Evolutionary conservation across 2,329 filamentous ascomycete genomes (phyloP).

Genomic region (Trichoderma sp.): DNA sequence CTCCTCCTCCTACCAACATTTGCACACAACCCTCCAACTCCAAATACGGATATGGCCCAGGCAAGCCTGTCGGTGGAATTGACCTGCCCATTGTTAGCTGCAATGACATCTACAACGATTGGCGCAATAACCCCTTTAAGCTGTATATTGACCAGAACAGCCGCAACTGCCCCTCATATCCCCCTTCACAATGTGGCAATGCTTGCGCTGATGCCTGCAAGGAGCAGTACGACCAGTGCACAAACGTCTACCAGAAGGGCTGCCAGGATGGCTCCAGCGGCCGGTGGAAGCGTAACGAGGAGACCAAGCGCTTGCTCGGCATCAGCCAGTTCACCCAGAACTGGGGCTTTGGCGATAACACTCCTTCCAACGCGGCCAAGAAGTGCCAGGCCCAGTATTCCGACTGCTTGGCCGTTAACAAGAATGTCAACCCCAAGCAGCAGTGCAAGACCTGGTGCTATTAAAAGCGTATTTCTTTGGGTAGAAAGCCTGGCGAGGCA

Average conservation of each 20-base stretch:
- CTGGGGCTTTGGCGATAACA: slow-evolving; percentile 33
- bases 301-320: slow-evolving; percentile 23
- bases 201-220: slow-evolving; percentile 54
- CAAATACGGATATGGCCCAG: slow-evolving; percentile 64
- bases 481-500: background rate
- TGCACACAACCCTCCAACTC: slow-evolving; percentile 54
- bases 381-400: slow-evolving; percentile 50
- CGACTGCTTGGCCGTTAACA: slow-evolving; percentile 47
- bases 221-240: slow-evolving; percentile 49
- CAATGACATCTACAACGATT: slow-evolving; percentile 49
- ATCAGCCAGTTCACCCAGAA: slow-evolving; percentile 12
- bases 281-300: slow-evolving; percentile 28
- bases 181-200: slow-evolving; percentile 33
- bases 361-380: slow-evolving; percentile 31
- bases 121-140: slow-evolving; percentile 47
- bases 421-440: slow-evolving; percentile 33
- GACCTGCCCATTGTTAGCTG: slow-evolving; percentile 52
- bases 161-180: slow-evolving; percentile 44
- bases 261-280: slow-evolving; percentile 39
- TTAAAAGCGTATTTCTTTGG: slow-evolving; percentile 17
- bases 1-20: slow-evolving; percentile 49
- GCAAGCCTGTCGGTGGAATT: slow-evolving; percentile 54
- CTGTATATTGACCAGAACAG: slow-evolving; percentile 47
- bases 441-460: slow-evolving; percentile 42
- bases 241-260: slow-evolving; percentile 47